Evolutionary conservation across 2,329 filamentous ascomycete genomes (phyloP).

Genomic region (Fusarium hainanense): DNA sequence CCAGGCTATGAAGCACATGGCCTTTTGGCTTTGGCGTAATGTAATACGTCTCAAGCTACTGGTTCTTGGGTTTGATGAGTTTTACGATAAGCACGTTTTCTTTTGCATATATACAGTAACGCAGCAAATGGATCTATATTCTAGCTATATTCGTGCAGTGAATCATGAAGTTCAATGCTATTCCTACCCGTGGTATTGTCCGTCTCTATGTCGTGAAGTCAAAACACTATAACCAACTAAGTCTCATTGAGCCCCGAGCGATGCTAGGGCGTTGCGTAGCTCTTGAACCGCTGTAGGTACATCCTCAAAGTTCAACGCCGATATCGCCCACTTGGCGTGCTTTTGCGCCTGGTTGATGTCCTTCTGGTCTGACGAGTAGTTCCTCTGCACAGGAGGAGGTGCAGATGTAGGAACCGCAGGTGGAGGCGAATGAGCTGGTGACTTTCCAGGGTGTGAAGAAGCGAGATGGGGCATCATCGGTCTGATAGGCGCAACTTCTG

Average conservation of each 20-base stretch:
- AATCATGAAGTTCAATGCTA: conserved; percentile 17
- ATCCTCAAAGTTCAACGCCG: conserved; percentile 96
- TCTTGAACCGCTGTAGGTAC: conserved; percentile 90
- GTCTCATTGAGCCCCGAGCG: conserved; percentile 68
- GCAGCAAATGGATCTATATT: conserved; percentile 22
- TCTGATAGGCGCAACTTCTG: not conserved
- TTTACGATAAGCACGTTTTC: conserved; percentile 33
- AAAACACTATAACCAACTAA: not conserved
- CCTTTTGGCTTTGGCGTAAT: conserved; percentile 26
- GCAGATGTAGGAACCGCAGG: conserved; percentile 14
- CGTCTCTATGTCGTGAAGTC: conserved; percentile 22
- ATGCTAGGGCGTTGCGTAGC: conserved; percentile 77
- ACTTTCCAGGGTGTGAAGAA: conserved; percentile 23
- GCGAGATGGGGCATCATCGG: conserved; percentile 39
- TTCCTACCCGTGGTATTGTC: conserved; percentile 32
- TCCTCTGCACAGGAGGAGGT: conserved; percentile 20
- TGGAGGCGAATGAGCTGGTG: conserved; percentile 27
- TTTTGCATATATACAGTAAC: conserved; percentile 12
- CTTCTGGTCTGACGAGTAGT: conserved; percentile 44
- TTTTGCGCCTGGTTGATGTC: conserved; percentile 90
- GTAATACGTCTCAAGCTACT: not conserved
- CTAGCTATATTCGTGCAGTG: conserved; percentile 21
- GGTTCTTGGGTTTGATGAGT: conserved; percentile 26
- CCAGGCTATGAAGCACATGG: conserved; percentile 25
- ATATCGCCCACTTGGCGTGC: conserved; percentile 96